Percentiles rank a stretch among this genome's conserved stretches.
Conservation (phyloP, 2,329 filamentous ascomycete species). For the Botryotinia globosa region DNA sequence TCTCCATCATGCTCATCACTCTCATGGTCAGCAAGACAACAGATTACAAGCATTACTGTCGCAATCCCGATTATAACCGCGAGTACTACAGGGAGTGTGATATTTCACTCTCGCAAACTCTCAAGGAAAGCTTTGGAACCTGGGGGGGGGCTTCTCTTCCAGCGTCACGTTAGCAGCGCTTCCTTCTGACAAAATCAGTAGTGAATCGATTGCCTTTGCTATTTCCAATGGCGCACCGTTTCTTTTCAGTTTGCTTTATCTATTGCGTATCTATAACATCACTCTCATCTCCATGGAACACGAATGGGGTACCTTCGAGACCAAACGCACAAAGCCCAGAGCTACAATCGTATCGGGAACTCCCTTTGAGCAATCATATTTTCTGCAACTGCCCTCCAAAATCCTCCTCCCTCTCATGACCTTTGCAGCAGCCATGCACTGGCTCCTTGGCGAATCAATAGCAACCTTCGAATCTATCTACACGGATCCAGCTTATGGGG, state of each 20-base stretch:
- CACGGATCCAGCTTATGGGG: conserved; percentile 20
- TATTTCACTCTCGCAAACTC: not conserved
- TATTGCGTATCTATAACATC: conserved; percentile 29
- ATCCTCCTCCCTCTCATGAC: conserved; percentile 26
- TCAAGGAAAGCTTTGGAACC: conserved; percentile 23
- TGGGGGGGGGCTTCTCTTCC: conserved; percentile 30
- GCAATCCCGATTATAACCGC: fast-evolving
- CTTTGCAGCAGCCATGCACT: conserved; percentile 29
- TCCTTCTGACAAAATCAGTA: conserved; percentile 21
- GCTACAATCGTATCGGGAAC: conserved; percentile 27
- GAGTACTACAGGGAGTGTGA: not conserved
- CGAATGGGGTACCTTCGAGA: conserved; percentile 29
- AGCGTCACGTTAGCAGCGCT: conserved; percentile 23
- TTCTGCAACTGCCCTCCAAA: conserved; percentile 26
- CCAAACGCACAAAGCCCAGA: conserved; percentile 20
- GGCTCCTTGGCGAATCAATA: conserved; percentile 29
- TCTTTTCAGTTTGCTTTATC: conserved; percentile 26
- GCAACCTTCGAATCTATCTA: conserved; percentile 26
- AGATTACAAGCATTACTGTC: not conserved
- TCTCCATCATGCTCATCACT: conserved; percentile 24
- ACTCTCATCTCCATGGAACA: conserved; percentile 31
- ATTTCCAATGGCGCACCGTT: conserved; percentile 31
- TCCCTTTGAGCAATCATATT: conserved; percentile 28
- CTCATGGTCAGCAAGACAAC: conserved; percentile 7
- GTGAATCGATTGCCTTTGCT: conserved; percentile 27